A percentile compares a stretch with the other conserved stretches of the same genome.
Evolutionary conservation across 2,329 filamentous ascomycete genomes (phyloP).

Genomic region (Paracamarosporium sp.): DNA sequence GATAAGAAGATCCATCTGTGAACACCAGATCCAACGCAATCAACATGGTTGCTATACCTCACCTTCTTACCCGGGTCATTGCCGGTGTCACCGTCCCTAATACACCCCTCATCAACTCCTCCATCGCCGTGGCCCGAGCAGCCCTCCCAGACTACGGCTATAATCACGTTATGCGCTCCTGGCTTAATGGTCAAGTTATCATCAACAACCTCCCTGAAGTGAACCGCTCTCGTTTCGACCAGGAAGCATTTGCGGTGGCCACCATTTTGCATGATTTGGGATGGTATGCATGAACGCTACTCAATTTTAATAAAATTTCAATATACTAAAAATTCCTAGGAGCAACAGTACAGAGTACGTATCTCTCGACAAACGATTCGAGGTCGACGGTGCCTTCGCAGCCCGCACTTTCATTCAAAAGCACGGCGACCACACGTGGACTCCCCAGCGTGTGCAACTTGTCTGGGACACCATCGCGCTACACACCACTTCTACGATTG

Average conservation of each 20-base stretch:
- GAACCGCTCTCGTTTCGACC: constrained; percentile 35
- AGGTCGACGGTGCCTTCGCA: constrained; percentile 58
- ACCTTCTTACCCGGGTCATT: constrained; percentile 20
- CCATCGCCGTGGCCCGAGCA: constrained; percentile 38
- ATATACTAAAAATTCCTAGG: too few species aligned
- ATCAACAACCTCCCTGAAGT: constrained; percentile 37
- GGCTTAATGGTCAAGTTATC: constrained; percentile 47
- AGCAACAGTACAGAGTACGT: constrained; percentile 30
- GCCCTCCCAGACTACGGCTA: constrained; percentile 40
- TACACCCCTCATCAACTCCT: constrained; percentile 45
- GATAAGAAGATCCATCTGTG: too few species aligned
- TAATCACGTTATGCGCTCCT: constrained; percentile 50
- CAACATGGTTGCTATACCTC: constrained; percentile 9
- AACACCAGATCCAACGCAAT: too few species aligned
- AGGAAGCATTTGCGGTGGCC: constrained; percentile 49
- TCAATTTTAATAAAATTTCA: too few species aligned
- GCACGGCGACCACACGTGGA: constrained; percentile 37
- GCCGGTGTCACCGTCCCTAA: constrained; percentile 45
- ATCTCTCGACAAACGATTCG: constrained; percentile 56
- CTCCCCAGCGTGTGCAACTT: constrained; percentile 52
- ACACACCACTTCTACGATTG: constrained; percentile 49
- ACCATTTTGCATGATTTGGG: constrained; percentile 54
- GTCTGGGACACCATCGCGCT: constrained; percentile 60
- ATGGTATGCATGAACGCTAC: too few species aligned
- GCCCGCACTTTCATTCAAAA: constrained; percentile 45